Conservation (phyloP, 768 basidiomycete species). For the Leccinum disarticulatum region DNA sequence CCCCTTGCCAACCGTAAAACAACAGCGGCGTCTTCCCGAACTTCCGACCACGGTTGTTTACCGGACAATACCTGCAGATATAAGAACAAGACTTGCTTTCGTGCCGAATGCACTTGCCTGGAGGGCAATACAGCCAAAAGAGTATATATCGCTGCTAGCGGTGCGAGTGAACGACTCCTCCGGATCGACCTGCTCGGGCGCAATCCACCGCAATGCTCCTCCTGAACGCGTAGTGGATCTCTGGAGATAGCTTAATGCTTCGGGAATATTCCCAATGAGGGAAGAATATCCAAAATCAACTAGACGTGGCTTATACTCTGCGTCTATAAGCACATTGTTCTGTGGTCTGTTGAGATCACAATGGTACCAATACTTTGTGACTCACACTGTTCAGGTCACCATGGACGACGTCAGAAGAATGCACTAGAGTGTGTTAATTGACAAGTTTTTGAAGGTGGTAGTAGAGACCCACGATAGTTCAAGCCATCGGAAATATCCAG, state of each 20-base stretch:
- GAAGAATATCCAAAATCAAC: neutral
- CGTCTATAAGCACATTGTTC: slow-evolving; percentile 8
- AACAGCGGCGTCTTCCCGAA: neutral
- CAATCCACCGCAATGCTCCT: neutral
- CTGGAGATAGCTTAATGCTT: neutral
- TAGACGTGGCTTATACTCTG: neutral
- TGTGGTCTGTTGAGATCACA: neutral
- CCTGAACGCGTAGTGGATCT: neutral
- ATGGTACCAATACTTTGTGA: neutral
- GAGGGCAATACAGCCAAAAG: neutral
- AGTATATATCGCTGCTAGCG: neutral
- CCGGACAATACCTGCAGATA: neutral
- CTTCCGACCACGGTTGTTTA: neutral
- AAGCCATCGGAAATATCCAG: too few relatives aligned
- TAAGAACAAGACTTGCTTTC: neutral
- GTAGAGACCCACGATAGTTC: too few relatives aligned
- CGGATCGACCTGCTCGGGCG: neutral
- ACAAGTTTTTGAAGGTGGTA: too few relatives aligned
- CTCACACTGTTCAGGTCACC: neutral
- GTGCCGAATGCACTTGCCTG: neutral
- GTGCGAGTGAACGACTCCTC: neutral
- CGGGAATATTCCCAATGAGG: neutral
- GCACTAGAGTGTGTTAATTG: too few relatives aligned
- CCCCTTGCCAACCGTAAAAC: neutral
- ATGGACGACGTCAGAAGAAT: neutral